Evolutionary conservation across 2,329 filamentous ascomycete species (phyloP), one percentile per base, ranked within the genome.

Genomic region (Colletotrichum navitas): DNA sequence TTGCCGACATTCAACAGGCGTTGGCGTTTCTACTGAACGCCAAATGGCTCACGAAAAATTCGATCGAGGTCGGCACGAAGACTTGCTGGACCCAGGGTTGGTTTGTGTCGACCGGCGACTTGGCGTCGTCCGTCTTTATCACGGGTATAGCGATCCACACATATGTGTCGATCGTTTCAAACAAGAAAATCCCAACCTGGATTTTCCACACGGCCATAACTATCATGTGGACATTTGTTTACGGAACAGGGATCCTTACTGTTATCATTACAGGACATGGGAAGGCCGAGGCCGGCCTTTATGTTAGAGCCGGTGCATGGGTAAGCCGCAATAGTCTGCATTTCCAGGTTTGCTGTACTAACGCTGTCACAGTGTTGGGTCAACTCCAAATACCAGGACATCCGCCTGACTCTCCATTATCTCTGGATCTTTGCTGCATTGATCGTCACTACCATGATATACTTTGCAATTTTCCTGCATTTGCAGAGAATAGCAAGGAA

Each of bases 1-100:
- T 92, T 29, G 91, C 91, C 70, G 91, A 93, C 75, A 85, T 92
- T 66, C 88, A 91, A 76, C 91, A 93, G 76, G 85, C 89, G 10
- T 78, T 88, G 0, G 88, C 90, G 5, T 93, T 93, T 76, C 76
- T 91, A 54, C 82, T 93, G 60, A 92, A 90, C 72, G 85, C 86
- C 5, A 81, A 86, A 45, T 91, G 91, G 87, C 81, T 92, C 6
- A 78, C 80, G 1, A 78, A 82, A 18, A 83, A 91, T 77, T 83
- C 81, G 0, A 85, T 93, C 21, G 76, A 85, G 1, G 88, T 90
- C 1, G 84, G 84, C 2, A 86, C 85, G 0, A 75, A 83, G 1
- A 82, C 86, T 7, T 93, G 91, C 80, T 87, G 83, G 76, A 86
- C 86, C 0, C 91, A 94, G 78, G 91, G 90, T n/a, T 90, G 91